These are phyloP conservation scores for Aspergillus heteromorphus DNA, from an alignment of 495 filamentous ascomycete genomes.

Conservation along the genomic window DNA sequence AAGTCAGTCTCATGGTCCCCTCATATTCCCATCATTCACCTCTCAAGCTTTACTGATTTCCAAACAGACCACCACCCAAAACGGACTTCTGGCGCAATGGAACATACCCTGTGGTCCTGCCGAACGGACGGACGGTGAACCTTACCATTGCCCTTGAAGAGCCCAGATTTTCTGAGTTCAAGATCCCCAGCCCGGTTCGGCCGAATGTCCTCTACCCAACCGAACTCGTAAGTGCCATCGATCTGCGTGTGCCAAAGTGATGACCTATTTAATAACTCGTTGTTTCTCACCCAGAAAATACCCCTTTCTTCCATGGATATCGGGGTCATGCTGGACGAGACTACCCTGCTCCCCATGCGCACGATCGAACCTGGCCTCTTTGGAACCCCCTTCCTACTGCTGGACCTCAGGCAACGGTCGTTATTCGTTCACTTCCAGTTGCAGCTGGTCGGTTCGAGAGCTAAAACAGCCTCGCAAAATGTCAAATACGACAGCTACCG, in stretches of 20 bases:
- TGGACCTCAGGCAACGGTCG: slow-evolving; percentile 25
- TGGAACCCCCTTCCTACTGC: slow-evolving; percentile 11
- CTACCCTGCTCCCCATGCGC: slow-evolving; percentile 26
- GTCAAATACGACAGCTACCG: slow-evolving; percentile 34
- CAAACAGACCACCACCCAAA: slow-evolving; percentile 36
- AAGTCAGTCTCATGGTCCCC: slow-evolving; percentile 23
- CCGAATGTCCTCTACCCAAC: slow-evolving; percentile 22
- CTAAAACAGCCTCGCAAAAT: background rate
- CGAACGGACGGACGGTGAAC: slow-evolving; percentile 6
- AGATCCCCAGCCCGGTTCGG: slow-evolving; percentile 27
- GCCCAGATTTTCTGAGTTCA: slow-evolving; percentile 5
- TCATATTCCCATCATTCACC: background rate
- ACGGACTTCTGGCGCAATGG: slow-evolving; percentile 33
- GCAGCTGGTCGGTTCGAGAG: slow-evolving; percentile 4
- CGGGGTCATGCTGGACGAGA: slow-evolving; percentile 25
- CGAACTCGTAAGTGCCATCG: slow-evolving; percentile 23
- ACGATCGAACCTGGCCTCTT: slow-evolving; percentile 14
- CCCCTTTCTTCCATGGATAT: slow-evolving; percentile 25
- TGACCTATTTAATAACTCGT: background rate
- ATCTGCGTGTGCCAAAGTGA: background rate
- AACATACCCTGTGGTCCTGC: slow-evolving; percentile 22
- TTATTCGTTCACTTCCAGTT: slow-evolving; percentile 28
- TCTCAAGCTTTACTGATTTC: slow-evolving; percentile 5
- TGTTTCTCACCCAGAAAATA: slow-evolving; percentile 18
- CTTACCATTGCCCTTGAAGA: slow-evolving; percentile 18